These are phyloP conservation scores for Podaxis sp. DNA, from an alignment of 768 basidiomycete species.

Conservation along the genomic window DNA sequence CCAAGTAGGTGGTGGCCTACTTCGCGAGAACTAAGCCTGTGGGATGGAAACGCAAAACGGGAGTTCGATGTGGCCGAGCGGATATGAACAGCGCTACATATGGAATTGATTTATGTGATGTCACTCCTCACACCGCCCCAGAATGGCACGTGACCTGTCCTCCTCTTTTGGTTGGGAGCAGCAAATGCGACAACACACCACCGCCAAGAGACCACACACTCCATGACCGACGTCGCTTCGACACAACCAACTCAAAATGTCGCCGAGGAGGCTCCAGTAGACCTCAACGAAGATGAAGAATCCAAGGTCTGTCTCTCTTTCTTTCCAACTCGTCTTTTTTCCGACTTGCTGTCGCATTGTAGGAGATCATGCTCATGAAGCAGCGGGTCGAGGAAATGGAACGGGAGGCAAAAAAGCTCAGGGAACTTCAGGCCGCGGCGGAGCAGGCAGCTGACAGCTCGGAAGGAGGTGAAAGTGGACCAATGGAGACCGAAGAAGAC, in stretches of 20 bases:
- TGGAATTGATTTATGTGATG: neutral
- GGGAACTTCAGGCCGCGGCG: slow-evolving; percentile 82
- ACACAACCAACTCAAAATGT: slow-evolving; percentile 39
- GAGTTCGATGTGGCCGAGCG: neutral
- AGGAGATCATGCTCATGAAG: slow-evolving; percentile 92
- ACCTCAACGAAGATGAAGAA: slow-evolving; percentile 66
- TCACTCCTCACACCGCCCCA: neutral
- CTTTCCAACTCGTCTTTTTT: slow-evolving; percentile 19
- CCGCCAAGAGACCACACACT: neutral
- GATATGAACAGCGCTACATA: neutral
- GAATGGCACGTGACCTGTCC: slow-evolving; percentile 7
- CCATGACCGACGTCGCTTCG: slow-evolving; percentile 54
- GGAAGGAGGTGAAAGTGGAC: slow-evolving; percentile 42
- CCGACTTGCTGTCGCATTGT: slow-evolving; percentile 15
- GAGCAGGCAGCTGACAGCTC: slow-evolving; percentile 53
- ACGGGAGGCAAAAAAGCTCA: slow-evolving; percentile 81
- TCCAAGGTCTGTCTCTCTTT: slow-evolving; percentile 45
- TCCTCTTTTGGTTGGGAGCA: slow-evolving; percentile 1
- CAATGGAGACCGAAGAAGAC: slow-evolving; percentile 85
- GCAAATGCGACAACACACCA: slow-evolving; percentile 1
- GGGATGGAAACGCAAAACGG: neutral
- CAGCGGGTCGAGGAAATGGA: slow-evolving; percentile 94
- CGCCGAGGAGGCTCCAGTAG: slow-evolving; percentile 38
- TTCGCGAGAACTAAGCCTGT: neutral
- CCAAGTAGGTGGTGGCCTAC: neutral